Percentiles rank a stretch among this genome's conserved stretches.
Evolutionary conservation across 768 basidiomycete genomes (phyloP).

Genomic region (Chiua virens): DNA sequence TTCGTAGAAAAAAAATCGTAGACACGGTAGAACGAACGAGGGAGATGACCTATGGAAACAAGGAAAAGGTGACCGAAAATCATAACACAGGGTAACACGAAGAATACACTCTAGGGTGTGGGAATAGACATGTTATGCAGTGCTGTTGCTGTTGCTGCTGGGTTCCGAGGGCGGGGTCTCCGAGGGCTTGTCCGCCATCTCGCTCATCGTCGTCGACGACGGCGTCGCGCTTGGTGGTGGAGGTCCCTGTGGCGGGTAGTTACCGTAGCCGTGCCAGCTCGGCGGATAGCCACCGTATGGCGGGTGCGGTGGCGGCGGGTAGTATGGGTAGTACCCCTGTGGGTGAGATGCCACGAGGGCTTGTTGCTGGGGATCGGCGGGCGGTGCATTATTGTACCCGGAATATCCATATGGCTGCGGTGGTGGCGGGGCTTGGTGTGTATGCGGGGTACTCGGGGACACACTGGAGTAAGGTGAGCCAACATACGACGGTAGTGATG

Average conservation of each 20-base stretch:
- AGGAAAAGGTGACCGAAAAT: constrained; percentile 2
- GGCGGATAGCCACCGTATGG: constrained; percentile 31
- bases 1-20: neutral
- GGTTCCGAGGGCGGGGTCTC: constrained; percentile 20
- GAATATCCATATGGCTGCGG: constrained; percentile 27
- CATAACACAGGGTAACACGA: constrained; percentile 15
- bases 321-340: constrained; percentile 33
- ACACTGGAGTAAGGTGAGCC: constrained; percentile 18
- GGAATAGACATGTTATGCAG: constrained; percentile 19
- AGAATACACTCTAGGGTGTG: constrained; percentile 27
- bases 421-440: constrained; percentile 20
- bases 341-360: constrained; percentile 16
- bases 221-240: constrained; percentile 19
- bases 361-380: constrained; percentile 30
- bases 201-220: constrained; percentile 13
- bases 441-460: constrained; percentile 22
- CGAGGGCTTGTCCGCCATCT: constrained; percentile 27
- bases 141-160: constrained; percentile 12
- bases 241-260: constrained; percentile 30
- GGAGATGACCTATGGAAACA: constrained; percentile 29
- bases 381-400: constrained; percentile 18
- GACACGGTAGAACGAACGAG: constrained; percentile 8
- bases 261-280: constrained; percentile 29
- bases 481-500: constrained; percentile 1
- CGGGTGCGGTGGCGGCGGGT: constrained; percentile 26